A percentile compares a stretch with the other conserved stretches of the same genome.
These are phyloP conservation scores for Stygiomarasmius scandens DNA, from an alignment of 1,284 basidiomycete genomes.

Conservation along the genomic window DNA sequence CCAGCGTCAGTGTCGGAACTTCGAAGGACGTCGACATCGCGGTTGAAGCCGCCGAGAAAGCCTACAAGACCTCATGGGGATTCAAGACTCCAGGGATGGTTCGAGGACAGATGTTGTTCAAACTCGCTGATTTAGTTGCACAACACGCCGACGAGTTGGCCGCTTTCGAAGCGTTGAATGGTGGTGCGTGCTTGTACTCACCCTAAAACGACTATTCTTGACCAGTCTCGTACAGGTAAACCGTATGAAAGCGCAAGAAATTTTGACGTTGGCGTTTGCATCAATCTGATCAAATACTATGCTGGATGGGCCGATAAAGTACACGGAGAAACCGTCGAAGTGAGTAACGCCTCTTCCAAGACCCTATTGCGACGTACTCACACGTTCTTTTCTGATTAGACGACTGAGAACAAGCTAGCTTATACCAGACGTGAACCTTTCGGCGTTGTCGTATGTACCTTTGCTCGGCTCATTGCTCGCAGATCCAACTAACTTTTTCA, in stretches of 20 bases:
- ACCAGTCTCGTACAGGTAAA: slow-evolving; percentile 49
- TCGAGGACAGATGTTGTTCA: slow-evolving; percentile 64
- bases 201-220: neutral
- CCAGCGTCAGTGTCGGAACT: slow-evolving; percentile 65
- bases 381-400: slow-evolving; percentile 49
- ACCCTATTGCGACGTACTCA: neutral
- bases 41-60: slow-evolving; percentile 70
- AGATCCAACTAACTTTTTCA: neutral
- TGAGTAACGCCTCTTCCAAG: slow-evolving; percentile 26
- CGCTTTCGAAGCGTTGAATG: slow-evolving; percentile 76
- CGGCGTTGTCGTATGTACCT: slow-evolving; percentile 65
- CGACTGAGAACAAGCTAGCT: slow-evolving; percentile 61
- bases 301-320: slow-evolving; percentile 66
- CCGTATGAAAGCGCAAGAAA: slow-evolving; percentile 51
- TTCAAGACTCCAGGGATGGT: slow-evolving; percentile 55
- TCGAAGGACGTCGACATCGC: slow-evolving; percentile 73
- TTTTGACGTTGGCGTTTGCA: slow-evolving; percentile 54
- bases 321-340: slow-evolving; percentile 62
- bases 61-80: slow-evolving; percentile 74
- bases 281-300: slow-evolving; percentile 48
- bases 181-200: slow-evolving; percentile 32
- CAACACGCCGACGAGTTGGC: slow-evolving; percentile 68
- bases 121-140: slow-evolving; percentile 79
- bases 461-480: neutral
- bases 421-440: slow-evolving; percentile 88